Conservation (phyloP, 2,329 filamentous ascomycete genomes). For the Ceratocystis cacaofunesta region DNA sequence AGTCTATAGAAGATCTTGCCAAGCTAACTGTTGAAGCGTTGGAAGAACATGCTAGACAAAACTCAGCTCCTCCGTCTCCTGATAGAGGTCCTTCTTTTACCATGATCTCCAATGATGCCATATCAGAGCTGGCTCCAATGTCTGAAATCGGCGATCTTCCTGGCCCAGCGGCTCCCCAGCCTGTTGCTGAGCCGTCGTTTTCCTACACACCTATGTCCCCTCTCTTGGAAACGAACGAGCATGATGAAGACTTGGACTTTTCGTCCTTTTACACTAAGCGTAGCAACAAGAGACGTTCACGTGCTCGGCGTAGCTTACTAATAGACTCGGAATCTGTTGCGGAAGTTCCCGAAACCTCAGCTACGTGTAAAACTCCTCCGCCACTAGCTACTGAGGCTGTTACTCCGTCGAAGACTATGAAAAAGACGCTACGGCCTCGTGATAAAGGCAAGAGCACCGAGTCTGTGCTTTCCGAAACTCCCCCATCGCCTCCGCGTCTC, state of each 20-base stretch:
- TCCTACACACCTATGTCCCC: neutral
- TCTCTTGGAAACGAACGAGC: conserved; percentile 5
- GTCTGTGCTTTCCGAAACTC: conserved; percentile 14
- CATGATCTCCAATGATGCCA: conserved; percentile 6
- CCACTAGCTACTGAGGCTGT: neutral
- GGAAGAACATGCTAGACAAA: conserved; percentile 6
- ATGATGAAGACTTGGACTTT: conserved; percentile 15
- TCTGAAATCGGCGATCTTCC: conserved; percentile 11
- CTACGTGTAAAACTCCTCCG: neutral
- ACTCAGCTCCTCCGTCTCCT: conserved; percentile 4
- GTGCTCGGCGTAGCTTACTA: conserved; percentile 1
- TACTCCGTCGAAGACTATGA: neutral
- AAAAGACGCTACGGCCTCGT: conserved; percentile 11
- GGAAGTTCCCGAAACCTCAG: conserved; percentile 5
- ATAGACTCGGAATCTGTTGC: conserved; percentile 7
- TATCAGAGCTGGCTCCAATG: conserved; percentile 12
- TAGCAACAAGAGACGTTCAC: conserved; percentile 8
- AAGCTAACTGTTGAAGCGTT: conserved; percentile 13
- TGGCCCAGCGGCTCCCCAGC: neutral
- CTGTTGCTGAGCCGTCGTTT: neutral
- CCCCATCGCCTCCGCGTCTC: conserved; percentile 9
- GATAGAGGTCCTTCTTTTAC: neutral
- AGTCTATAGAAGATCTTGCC: conserved; percentile 1
- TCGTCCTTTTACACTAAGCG: conserved; percentile 8
- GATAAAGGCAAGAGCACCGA: conserved; percentile 12